Conservation (phyloP, 495 filamentous ascomycete genomes). For the Penicillium odoratum region DNA sequence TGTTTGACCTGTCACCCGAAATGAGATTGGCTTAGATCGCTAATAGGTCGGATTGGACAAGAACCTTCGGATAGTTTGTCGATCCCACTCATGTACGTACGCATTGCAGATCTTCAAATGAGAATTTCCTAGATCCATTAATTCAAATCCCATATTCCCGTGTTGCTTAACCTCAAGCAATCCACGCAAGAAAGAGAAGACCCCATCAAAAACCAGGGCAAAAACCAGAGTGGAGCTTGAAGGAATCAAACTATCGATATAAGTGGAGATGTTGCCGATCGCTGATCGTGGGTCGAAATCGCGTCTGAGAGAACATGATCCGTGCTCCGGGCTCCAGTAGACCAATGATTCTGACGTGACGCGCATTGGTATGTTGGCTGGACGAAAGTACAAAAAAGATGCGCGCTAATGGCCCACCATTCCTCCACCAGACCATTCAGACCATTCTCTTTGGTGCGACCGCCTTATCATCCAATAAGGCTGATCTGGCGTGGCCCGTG, state of each 20-base stretch:
- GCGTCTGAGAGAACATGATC: not conserved
- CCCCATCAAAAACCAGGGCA: not conserved
- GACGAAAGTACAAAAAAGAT: not conserved
- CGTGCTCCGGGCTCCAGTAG: not conserved
- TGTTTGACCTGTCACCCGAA: conserved; percentile 35
- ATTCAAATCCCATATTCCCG: not conserved
- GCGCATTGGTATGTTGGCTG: conserved; percentile 12
- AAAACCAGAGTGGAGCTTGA: not conserved
- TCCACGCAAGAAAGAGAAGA: not conserved
- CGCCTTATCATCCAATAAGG: conserved; percentile 4
- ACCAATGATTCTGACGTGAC: conserved; percentile 1
- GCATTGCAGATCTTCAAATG: not conserved
- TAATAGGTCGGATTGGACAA: conserved; percentile 24
- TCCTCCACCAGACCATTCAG: not conserved
- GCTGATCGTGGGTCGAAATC: conserved; percentile 1
- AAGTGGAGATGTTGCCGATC: conserved; percentile 4
- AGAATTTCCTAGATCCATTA: not conserved
- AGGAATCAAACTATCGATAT: conserved; percentile 8
- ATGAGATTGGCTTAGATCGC: conserved; percentile 15
- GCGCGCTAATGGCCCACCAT: not conserved
- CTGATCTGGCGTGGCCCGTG: not conserved
- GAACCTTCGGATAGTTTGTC: conserved; percentile 25
- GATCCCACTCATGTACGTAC: conserved; percentile 19
- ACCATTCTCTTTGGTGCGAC: conserved; percentile 5
- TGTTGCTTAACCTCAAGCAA: not conserved